Base-by-base conservation (phyloP, 805 yeast species). In the Yarrowia sp. region DNA sequence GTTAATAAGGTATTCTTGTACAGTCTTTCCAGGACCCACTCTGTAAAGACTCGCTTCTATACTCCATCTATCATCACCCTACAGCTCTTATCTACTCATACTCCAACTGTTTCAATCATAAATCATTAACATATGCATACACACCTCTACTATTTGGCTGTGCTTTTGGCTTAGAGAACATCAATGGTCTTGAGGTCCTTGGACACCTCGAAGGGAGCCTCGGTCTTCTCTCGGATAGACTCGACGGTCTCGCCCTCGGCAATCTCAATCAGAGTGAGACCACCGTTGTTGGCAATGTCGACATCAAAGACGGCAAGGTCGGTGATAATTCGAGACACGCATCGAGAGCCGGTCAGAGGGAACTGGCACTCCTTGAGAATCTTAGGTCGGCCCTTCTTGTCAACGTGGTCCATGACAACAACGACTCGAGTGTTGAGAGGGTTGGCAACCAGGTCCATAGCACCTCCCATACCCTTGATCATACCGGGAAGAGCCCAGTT, bases 391-490 rank as follows among this genome's bases (percentile, higher is more conserved):
- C 85, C 85, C 72, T 82, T 79, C 73, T 79, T 81, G 72, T 83
- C 85, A 41, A 77, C 78, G 72, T 83, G 86, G 69, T 83, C 85
- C 78, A 82, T 83, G 67, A 81, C 76, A 12, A 82, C 84, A 42
- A 83, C 81, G 16, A 83, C 85, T 66, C 77, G 75, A 5, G 86
- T 83, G 43, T 78, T 74, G 36, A 75, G 74, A 15, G 85, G 85
- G 71, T 82, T 82, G 8, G 84, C 80, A 7, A 82, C 85, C 32
- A 83, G 78, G 72, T 83, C 86, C 86, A 84, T 84, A 32, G 86
- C 86, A 16, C 86, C 86, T 35, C 86, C 86, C 83, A 83, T 84
- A 19, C 86, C 86, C 73, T 82, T 82, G 53, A 83, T 80, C 69
- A 79, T 76, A 8, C 86, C 85, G 0, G 86, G 86, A 4, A 83